Percentiles rank a stretch among this genome's conserved stretches.
These are phyloP conservation scores for Porphyra umbilicalis DNA, from an alignment of 31 red algal species.

Conservation along the genomic window DNA sequence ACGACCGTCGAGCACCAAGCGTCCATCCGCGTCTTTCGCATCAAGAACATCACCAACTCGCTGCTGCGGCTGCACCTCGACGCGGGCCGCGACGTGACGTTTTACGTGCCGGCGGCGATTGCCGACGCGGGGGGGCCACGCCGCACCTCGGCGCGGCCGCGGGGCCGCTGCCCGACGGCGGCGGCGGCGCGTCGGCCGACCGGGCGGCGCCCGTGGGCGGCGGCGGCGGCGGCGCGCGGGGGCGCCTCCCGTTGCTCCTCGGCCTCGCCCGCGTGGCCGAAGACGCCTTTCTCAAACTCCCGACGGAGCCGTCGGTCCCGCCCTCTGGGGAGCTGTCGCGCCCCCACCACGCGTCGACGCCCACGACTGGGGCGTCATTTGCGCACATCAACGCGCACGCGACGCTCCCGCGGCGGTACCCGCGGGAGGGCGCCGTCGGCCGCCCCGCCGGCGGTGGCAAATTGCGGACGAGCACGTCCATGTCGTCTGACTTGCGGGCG, in stretches of 20 bases:
- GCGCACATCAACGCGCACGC: not conserved
- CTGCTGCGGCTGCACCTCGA: constrained; percentile 38
- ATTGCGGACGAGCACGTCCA: not conserved
- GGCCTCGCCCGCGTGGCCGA: not conserved
- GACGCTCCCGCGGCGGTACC: not conserved
- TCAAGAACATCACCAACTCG: constrained; percentile 48
- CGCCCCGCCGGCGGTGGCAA: not conserved
- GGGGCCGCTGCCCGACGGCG: not conserved
- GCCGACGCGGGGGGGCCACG: not conserved
- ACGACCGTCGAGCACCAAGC: constrained; percentile 56
- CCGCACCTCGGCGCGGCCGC: not conserved
- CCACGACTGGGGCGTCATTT: not conserved
- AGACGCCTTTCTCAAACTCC: not conserved
- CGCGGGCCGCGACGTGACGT: constrained; percentile 15
- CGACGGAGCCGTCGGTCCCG: not conserved
- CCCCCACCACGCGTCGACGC: too few species aligned
- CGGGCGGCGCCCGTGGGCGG: too few species aligned
- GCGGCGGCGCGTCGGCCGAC: too few species aligned
- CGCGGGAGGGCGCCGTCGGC: not conserved
- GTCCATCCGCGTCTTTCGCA: constrained; percentile 49
- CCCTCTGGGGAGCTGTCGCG: too few species aligned
- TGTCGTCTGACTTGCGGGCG: not conserved
- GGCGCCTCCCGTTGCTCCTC: too few species aligned
- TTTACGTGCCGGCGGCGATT: constrained; percentile 15
- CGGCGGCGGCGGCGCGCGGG: too few species aligned